Evolutionary conservation across 1,139 yeast species (phyloP), one percentile per base, ranked within the genome.

Genomic region (Protomyces lactucae-debilis): DNA sequence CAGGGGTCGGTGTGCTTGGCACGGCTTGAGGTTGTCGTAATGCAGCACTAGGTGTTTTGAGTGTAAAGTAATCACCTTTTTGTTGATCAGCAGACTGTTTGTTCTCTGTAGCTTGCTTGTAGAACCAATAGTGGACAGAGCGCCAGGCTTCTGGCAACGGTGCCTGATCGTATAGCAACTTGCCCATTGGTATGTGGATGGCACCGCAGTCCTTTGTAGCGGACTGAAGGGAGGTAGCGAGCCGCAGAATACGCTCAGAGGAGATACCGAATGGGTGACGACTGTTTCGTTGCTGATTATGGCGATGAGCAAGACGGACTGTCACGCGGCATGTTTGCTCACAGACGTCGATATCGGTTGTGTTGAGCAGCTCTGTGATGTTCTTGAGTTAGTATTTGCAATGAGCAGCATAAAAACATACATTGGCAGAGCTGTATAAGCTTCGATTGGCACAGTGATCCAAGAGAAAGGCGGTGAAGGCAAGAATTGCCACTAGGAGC

Each of bases 371-470:
- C 56, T 79, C 79, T 67, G 80, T 83, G 66, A 91, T 79, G 61
- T 86, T 39, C 63, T 59, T 18, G 18, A 5, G 32, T 18, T 25
- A n/a, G 55, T 16, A n/a, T n/a, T 3, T 6, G 4, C 25, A 10
- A 16, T 8, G 25, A 21, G 23, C 18, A 8, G 18, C 25, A 9
- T 16, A 23, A 16, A 4, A 12, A 21, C 57, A n/a, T 52, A 59
- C 79, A 66, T 87, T 85, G 21, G 85, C 79, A 2, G 68, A 66
- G n/a, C 59, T 60, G 74, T 88, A 92, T 18, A 89, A 79, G 64
- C 81, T 81, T 67, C 89, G 80, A 70, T 86, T 85, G 28, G 85
- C 79, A 67, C 95, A 87, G 70, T 88, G 85, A 54, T 86, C 89
- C 60, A 91, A 76, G 56, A 92, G 76, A 66, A 83, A 76, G 45